A percentile compares a stretch with the other conserved stretches of the same genome.
phyloP scores from a whole-genome alignment of 352 stramenopile species.

The Thraustotheca clavata region DNA sequence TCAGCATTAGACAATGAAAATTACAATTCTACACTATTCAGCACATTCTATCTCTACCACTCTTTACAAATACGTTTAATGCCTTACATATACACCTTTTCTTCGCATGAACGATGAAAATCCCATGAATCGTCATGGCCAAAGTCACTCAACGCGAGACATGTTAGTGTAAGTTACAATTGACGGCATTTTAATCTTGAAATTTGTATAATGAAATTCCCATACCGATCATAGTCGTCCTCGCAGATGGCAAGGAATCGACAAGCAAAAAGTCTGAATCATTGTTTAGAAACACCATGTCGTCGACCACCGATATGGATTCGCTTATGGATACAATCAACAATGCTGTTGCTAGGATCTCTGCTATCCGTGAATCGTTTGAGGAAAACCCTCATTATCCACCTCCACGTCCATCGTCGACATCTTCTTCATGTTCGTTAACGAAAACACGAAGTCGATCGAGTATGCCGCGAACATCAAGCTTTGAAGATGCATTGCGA shows the following conservation, averaged over 20 bases:
- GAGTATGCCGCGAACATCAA: background rate
- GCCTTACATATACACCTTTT: no score
- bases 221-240: background rate
- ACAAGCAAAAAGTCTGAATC: background rate
- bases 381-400: slow-evolving; percentile 11
- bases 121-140: no score
- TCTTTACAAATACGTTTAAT: no score
- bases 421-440: slow-evolving; percentile 3
- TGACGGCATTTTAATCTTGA: no score
- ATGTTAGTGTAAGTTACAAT: no score
- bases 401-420: slow-evolving; percentile 13
- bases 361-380: slow-evolving; percentile 18
- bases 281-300: background rate
- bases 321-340: slow-evolving; percentile 21
- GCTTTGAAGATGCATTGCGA: background rate
- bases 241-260: background rate
- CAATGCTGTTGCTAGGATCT: slow-evolving; percentile 19
- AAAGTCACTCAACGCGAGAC: no score
- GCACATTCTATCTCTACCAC: no score
- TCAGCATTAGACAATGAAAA: no score
- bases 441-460: background rate
- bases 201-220: background rate
- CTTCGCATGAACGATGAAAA: no score
- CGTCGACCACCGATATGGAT: slow-evolving; percentile 14
- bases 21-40: no score